Evolutionary conservation across 148 eudicot species (phyloP).

Genomic region (Fagopyrum tataricum): DNA sequence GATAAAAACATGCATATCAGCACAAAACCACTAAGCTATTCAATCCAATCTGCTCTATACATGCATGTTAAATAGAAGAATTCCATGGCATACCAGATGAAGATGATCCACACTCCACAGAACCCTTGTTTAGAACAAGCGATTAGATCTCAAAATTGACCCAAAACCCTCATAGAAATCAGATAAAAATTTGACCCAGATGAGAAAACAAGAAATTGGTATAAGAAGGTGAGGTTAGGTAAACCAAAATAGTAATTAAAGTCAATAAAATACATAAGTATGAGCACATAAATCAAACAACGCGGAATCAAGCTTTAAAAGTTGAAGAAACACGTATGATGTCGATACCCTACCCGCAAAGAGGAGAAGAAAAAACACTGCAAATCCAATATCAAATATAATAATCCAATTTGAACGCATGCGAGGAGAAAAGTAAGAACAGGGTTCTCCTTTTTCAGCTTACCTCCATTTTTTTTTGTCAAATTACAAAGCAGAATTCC

Average conservation of each 20-base stretch:
- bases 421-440: conserved; percentile 5
- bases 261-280: conserved; percentile 5
- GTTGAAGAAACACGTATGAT: conserved; percentile 3
- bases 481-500: not conserved
- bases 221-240: conserved; percentile 11
- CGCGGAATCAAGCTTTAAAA: not conserved
- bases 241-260: not conserved
- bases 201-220: not conserved
- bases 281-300: not conserved
- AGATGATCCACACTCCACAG: not conserved
- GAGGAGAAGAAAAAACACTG: not conserved
- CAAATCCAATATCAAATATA: not conserved
- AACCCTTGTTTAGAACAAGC: not conserved
- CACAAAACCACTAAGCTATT: not conserved
- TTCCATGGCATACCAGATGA: conserved; percentile 12
- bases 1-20: not conserved
- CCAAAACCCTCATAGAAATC: not conserved
- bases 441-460: conserved; percentile 1
- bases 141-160: not conserved
- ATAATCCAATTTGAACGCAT: conserved; percentile 11
- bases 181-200: not conserved
- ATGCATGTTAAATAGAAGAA: not conserved
- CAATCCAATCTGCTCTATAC: not conserved
- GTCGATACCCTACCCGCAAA: not conserved
- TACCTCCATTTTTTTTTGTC: not conserved